Conservation (phyloP, 169 alveolate species). For the Eimeria praecox region DNA sequence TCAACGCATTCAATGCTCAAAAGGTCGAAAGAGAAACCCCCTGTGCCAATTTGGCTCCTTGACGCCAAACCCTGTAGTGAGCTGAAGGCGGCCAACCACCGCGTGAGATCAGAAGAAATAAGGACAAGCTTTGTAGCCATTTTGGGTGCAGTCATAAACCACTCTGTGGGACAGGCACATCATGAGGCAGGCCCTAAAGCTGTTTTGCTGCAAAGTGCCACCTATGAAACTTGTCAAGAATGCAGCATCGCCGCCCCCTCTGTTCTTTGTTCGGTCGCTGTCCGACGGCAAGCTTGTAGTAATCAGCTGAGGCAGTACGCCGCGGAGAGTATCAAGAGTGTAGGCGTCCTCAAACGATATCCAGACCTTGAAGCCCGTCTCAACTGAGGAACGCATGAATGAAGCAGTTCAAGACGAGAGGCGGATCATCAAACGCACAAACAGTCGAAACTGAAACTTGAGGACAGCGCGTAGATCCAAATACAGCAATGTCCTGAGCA, state of each 20-base stretch:
- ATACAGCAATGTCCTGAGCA: slow-evolving; percentile 53
- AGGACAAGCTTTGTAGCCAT: slow-evolving; percentile 51
- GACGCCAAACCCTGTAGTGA: background rate
- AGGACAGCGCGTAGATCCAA: slow-evolving; percentile 40
- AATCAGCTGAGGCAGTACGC: slow-evolving; percentile 43
- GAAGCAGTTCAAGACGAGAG: background rate
- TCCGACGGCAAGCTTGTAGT: background rate
- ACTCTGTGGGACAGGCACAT: background rate
- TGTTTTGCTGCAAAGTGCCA: background rate
- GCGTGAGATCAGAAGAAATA: slow-evolving; percentile 9
- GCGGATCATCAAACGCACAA: background rate
- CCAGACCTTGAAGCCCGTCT: slow-evolving; percentile 46
- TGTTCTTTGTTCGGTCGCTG: background rate
- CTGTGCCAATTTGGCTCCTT: background rate
- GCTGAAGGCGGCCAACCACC: background rate
- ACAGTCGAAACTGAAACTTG: slow-evolving; percentile 46
- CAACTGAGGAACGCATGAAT: background rate
- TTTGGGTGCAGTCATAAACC: slow-evolving; percentile 1
- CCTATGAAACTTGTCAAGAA: slow-evolving; percentile 37
- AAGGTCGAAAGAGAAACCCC: background rate
- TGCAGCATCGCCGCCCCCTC: background rate
- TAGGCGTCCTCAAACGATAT: slow-evolving; percentile 22
- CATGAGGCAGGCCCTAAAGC: background rate
- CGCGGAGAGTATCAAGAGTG: slow-evolving; percentile 43
- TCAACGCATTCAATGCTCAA: slow-evolving; percentile 51